A percentile compares a stretch with the other conserved stretches of the same genome.
Conservation (phyloP, 768 basidiomycete species). For the Auriscalpium microsporum region DNA sequence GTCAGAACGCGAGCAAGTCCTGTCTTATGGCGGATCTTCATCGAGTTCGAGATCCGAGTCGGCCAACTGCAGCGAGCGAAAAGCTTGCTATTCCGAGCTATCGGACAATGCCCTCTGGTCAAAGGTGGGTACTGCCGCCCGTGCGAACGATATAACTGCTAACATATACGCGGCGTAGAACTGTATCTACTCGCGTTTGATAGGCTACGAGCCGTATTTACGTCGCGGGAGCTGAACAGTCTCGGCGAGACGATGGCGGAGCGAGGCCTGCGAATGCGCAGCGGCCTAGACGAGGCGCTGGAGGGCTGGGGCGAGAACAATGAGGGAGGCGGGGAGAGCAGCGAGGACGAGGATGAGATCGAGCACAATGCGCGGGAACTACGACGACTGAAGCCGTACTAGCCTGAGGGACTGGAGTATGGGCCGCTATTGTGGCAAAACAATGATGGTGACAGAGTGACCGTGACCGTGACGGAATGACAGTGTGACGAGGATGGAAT, state of each 20-base stretch:
- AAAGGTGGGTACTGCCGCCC: constrained; percentile 45
- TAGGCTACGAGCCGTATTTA: constrained; percentile 56
- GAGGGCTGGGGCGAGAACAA: constrained; percentile 28
- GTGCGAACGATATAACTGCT: constrained; percentile 2
- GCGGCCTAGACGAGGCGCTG: constrained; percentile 50
- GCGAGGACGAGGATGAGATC: constrained; percentile 39
- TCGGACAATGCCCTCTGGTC: constrained; percentile 63
- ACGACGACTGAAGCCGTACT: constrained; percentile 59
- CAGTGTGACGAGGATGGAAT: not conserved
- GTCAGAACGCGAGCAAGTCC: constrained; percentile 58
- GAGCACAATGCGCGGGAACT: constrained; percentile 51
- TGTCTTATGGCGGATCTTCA: constrained; percentile 61
- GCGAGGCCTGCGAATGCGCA: constrained; percentile 55
- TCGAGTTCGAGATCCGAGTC: constrained; percentile 69
- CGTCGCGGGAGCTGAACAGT: constrained; percentile 44
- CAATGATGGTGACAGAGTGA: not conserved
- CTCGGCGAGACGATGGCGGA: constrained; percentile 74
- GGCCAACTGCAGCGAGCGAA: constrained; percentile 57
- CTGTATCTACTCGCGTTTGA: constrained; percentile 75
- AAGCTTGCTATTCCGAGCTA: constrained; percentile 62
- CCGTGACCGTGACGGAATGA: not conserved
- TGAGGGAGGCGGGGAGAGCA: constrained; percentile 3
- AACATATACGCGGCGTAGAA: constrained; percentile 32
- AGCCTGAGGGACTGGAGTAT: not conserved
- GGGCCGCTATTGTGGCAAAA: not conserved